Base-by-base conservation (phyloP, 2,329 filamentous ascomycete species). In the Stachybotrys elegans region DNA sequence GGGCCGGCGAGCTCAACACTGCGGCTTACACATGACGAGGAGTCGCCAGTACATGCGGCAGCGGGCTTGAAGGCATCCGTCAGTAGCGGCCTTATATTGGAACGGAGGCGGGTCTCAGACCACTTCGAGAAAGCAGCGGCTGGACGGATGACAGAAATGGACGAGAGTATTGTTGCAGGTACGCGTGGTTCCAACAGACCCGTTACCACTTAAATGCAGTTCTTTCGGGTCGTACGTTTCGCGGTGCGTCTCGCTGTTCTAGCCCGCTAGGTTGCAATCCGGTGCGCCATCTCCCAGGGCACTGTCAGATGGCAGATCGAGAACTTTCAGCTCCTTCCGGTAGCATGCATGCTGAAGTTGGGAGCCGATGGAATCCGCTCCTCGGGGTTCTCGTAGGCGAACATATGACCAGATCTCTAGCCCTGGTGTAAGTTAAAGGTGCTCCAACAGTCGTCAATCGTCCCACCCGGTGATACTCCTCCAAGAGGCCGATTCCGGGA, bases 371-470 rank as follows among this genome's bases (percentile, higher is more conserved):
- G 49, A 6, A 69, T 69, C 80, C 83, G 89, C 59, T 90, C 86
- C 22, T 81, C 81, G 13, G 86, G 73, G 22, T 76, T 77, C 59
- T 91, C 86, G 1, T 87, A 62, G 16, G 88, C 81, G 42, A 76
- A 69, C 2, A 86, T 62, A 13, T 71, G 61, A 2, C 79, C 78
- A 0, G 75, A 81, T 11, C 54, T 53, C 47, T 87, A 80, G 46
- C 87, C 78, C 25, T 68, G 70, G 22, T 78, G 73, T 2, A 90
- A 66, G 4, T 75, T 75, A 4, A 91, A 65, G 45, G 81, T 78
- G 0, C 79, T 84, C 85, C 86, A 91, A 3, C 83, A 76, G 52
- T 89, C 82, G 51, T 90, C 84, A 14, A 89, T 80, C 0, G 83
- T 78, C 0, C 86, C 86, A 58, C 89, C 85, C 22, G 67, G 67